Evolutionary conservation across 2,329 filamentous ascomycete species (phyloP), one percentile per base, ranked within the genome.

Genomic region (Clathrospora elynae): DNA sequence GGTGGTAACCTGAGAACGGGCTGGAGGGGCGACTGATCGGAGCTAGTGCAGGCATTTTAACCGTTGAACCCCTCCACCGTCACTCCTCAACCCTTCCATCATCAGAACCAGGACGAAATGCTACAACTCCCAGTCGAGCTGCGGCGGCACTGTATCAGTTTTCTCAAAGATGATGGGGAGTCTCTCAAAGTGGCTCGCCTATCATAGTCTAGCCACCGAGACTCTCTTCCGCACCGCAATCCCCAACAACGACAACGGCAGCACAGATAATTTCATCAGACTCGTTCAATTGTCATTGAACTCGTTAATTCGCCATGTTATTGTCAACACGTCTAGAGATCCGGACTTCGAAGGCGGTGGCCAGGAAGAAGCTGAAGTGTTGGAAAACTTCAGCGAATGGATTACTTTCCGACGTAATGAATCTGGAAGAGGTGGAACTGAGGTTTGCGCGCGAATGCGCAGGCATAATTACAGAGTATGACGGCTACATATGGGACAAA

Each of bases 371-470:
- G 22, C 23, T 4, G 36, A 42, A 20, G 6, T 46, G 11, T 14
- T 26, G 4, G 25, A 35, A 31, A 6, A 23, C 20, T 45, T 52
- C 20, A 16, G 9, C n/a, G 17, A 33, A 16, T 35, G 35, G 4
- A 30, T 51, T 12, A 10, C 12, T 51, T 3, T 23, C 20, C 5
- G 10, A 25, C 3, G 35, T 49, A 11, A 6, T 26, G 13, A 46
- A 47, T 28, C 13, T 50, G 1, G 13, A 38, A 22, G 42, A 45
- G 24, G 35, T 45, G n/a, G 42, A 47, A 20, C n/a, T 52, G n/a
- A 52, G 36, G 13, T 53, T 53, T 30, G 28, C 37, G 5, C n/a
- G 30, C 18, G 39, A 49, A 23, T 53, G 42, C 23, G 32, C 35
- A 23, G 20, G 10, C 20, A n/a, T n/a, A n/a, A n/a, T n/a, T n/a